Evolutionary conservation across 306 rosid genomes (phyloP).

Genomic region (Inga laurina): DNA sequence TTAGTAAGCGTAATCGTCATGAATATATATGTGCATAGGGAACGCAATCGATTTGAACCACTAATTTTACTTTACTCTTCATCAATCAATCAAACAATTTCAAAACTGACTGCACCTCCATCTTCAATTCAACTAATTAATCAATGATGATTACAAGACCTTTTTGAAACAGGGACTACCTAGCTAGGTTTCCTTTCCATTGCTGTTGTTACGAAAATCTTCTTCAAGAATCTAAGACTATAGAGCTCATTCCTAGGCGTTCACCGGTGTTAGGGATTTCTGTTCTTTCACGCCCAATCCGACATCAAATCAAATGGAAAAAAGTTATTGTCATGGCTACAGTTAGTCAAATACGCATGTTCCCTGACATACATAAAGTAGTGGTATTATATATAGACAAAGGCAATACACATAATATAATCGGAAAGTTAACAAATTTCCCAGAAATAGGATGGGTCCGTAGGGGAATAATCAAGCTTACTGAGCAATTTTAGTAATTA

Average conservation of each 20-base stretch:
- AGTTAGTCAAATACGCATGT: slow-evolving; percentile 7
- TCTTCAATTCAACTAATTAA: slow-evolving; percentile 5
- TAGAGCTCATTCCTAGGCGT: neutral
- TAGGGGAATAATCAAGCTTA: slow-evolving; percentile 18
- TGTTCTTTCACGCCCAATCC: neutral
- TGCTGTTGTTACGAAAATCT: neutral
- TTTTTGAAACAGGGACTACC: neutral
- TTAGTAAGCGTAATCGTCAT: neutral
- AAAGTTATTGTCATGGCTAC: neutral
- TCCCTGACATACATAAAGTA: slow-evolving; percentile 11
- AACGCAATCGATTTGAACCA: neutral
- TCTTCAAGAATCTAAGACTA: neutral
- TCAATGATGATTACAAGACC: neutral
- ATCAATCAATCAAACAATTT: neutral
- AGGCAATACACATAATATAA: slow-evolving; percentile 13
- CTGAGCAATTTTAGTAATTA: slow-evolving; percentile 18
- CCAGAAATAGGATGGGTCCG: neutral
- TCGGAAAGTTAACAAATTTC: slow-evolving; percentile 1
- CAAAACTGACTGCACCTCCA: neutral
- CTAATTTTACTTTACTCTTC: slow-evolving; percentile 1
- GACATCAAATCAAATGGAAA: slow-evolving; percentile 6
- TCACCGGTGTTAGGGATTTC: neutral
- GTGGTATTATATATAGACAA: neutral
- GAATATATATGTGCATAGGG: neutral
- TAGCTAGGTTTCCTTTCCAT: neutral